Evolutionary conservation across 768 basidiomycete species (phyloP), one percentile per base, ranked within the genome.

Genomic region (Trametes sanguinea): DNA sequence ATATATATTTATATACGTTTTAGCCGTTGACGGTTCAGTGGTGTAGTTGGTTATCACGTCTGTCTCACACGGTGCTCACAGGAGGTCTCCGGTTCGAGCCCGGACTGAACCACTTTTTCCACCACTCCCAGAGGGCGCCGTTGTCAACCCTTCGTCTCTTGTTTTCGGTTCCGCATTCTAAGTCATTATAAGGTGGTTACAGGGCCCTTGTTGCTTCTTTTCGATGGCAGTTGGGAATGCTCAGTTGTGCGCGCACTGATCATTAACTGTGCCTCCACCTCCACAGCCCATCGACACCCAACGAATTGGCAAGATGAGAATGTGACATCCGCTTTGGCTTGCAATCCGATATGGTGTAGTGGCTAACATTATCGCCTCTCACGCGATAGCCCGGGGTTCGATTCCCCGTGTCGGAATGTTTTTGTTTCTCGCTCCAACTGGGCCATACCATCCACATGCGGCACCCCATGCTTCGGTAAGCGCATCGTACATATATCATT

Each of bases 301-400:
- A n/a, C n/a, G n/a, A n/a, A n/a, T n/a, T n/a, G n/a, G n/a, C n/a
- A n/a, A n/a, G n/a, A n/a, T n/a, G n/a, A n/a, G n/a, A n/a, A n/a
- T n/a, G n/a, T n/a, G n/a, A n/a, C n/a, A n/a, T n/a, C n/a, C n/a
- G n/a, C n/a, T n/a, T n/a, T n/a, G n/a, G n/a, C n/a, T n/a, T n/a
- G n/a, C n/a, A n/a, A n/a, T n/a, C 59, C 59, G 59, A 60, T 60
- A 60, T 60, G 59, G 59, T 60, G 59, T 60, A 60, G 59, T 60
- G 59, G 59, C 59, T 60, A 60, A 60, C 59, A 60, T 60, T 60
- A 60, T 60, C 59, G 59, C 59, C 59, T 60, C 59, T 60, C 59
- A 60, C 59, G 59, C 59, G 59, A 60, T 60, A 60, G 59, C 59
- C 59, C 59, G 59, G 59, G 59, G 59, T 60, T 60, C 59, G 59